These are phyloP conservation scores for Lasiodiplodia theobromae DNA, from an alignment of 2,329 filamentous ascomycete species.

Conservation along the genomic window DNA sequence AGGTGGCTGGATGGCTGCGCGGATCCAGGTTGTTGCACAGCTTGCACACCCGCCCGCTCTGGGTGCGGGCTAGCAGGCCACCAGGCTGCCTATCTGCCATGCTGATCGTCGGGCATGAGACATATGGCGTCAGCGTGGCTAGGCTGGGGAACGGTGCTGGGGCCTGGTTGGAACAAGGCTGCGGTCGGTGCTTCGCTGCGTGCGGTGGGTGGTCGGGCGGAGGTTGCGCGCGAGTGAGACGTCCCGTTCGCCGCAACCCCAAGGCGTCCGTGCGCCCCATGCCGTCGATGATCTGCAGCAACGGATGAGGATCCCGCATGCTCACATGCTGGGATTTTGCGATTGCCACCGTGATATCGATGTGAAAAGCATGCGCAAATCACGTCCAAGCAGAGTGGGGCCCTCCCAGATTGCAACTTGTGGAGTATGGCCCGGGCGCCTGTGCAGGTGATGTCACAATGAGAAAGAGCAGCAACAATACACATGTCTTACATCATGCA, in stretches of 20 bases:
- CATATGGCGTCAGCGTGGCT: conserved; percentile 1
- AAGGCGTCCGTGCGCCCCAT: too few species aligned
- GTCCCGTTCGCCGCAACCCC: too few species aligned
- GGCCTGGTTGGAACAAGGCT: not conserved
- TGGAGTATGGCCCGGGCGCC: not conserved
- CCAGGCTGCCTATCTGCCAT: not conserved
- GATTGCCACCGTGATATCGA: not conserved
- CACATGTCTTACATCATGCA: conserved; percentile 2
- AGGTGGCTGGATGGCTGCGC: conserved; percentile 15
- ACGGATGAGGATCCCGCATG: not conserved
- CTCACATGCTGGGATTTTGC: not conserved
- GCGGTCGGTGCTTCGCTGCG: not conserved
- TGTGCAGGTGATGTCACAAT: not conserved
- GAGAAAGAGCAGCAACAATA: not conserved
- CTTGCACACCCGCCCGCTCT: not conserved
- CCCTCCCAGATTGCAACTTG: not conserved
- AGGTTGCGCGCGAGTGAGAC: not conserved
- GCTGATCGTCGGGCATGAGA: not conserved
- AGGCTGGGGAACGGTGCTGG: not conserved
- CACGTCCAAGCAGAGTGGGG: not conserved
- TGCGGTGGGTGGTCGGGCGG: not conserved
- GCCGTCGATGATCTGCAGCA: not conserved
- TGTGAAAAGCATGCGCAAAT: not conserved
- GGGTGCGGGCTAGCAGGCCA: not conserved
- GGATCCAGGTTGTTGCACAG: conserved; percentile 23